Evolutionary conservation across 768 basidiomycete species (phyloP).

Genomic region (Psilocybe tampanensis): DNA sequence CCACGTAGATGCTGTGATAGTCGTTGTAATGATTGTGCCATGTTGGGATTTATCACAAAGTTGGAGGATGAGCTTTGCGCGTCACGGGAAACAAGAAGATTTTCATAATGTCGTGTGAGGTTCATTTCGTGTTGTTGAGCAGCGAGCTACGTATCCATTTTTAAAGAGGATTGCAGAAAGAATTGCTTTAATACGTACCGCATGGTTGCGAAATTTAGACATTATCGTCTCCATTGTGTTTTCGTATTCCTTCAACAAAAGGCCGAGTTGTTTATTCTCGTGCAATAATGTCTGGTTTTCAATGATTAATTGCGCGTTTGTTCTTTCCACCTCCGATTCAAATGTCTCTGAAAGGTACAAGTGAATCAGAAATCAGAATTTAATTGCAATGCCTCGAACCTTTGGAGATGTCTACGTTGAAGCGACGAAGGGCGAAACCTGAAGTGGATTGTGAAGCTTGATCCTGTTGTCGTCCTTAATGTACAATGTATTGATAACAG

Average conservation of each 20-base stretch:
- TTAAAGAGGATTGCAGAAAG: conserved; percentile 9
- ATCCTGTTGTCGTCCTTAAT: conserved; percentile 44
- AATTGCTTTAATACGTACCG: conserved; percentile 54
- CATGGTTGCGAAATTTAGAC: conserved; percentile 91
- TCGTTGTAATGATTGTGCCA: conserved; percentile 68
- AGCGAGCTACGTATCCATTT: conserved; percentile 58
- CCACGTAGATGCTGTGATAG: conserved; percentile 71
- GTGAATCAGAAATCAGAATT: conserved; percentile 24
- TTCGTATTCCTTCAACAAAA: conserved; percentile 93
- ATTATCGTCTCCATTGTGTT: conserved; percentile 94
- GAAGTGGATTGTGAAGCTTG: conserved; percentile 72
- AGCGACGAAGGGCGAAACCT: conserved; percentile 79
- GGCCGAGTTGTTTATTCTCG: conserved; percentile 93
- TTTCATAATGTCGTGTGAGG: conserved; percentile 88
- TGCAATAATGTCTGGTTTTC: conserved; percentile 93
- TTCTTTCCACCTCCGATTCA: conserved; percentile 89
- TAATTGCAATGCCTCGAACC: conserved; percentile 39
- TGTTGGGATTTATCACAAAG: conserved; percentile 58
- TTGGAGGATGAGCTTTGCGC: conserved; percentile 56
- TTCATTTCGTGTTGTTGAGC: conserved; percentile 90
- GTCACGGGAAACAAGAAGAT: conserved; percentile 69
- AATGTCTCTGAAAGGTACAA: conserved; percentile 73
- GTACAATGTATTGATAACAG: conserved; percentile 1
- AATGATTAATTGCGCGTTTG: conserved; percentile 86
- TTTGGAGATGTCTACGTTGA: conserved; percentile 86